Percentiles rank a stretch among this genome's conserved stretches.
Conservation (phyloP, 129 eudicot species). For the Tagetes patula region DNA sequence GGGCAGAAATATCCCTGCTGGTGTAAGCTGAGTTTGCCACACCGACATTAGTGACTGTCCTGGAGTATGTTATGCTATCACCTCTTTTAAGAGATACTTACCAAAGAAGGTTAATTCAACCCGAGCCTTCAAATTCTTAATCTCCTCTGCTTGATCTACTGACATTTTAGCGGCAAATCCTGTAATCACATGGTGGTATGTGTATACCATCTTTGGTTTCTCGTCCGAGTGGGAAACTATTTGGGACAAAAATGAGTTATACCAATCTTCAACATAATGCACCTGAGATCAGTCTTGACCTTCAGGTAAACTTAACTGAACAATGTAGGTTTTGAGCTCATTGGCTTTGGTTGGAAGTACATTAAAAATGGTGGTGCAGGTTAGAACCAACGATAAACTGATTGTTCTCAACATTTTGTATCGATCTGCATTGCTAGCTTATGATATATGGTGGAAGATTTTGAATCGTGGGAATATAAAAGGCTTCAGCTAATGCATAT, state of each 20-base stretch:
- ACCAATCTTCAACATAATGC: constrained; percentile 11
- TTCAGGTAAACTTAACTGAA: constrained; percentile 34
- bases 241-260: neutral
- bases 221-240: neutral
- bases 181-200: constrained; percentile 20
- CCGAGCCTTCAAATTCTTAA: constrained; percentile 19
- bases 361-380: neutral
- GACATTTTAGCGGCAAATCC: constrained; percentile 40
- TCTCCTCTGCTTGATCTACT: constrained; percentile 18
- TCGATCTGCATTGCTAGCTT: neutral
- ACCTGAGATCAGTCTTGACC: neutral
- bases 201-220: neutral
- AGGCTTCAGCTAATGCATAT: too few relatives aligned
- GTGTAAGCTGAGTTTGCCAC: constrained; percentile 34
- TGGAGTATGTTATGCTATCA: constrained; percentile 25
- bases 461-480: neutral
- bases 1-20: constrained; percentile 19
- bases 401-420: constrained; percentile 5
- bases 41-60: constrained; percentile 59
- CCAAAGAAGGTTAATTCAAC: constrained; percentile 58
- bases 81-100: constrained; percentile 27
- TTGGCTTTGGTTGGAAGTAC: neutral
- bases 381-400: neutral
- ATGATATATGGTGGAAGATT: neutral
- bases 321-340: constrained; percentile 34